Conservation (phyloP, 2,329 filamentous ascomycete species). For the Alternaria brassicae region DNA sequence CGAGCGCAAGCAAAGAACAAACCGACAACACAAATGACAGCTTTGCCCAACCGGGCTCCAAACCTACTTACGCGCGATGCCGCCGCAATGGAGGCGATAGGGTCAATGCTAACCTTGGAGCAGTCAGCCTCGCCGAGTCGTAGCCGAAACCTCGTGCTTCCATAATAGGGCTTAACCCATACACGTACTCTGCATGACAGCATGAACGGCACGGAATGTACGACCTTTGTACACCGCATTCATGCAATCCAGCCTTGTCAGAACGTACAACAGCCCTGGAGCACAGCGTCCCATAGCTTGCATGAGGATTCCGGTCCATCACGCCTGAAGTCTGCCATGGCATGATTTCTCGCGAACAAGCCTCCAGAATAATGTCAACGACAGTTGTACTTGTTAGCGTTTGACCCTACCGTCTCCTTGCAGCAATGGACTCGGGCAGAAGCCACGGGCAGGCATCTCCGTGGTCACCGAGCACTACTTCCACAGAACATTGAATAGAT, state of each 20-base stretch:
- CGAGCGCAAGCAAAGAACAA: neutral
- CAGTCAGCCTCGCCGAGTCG: slow-evolving; percentile 5
- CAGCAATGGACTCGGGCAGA: neutral
- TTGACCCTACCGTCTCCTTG: neutral
- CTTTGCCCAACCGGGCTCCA: neutral
- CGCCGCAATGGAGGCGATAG: neutral
- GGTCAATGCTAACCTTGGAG: neutral
- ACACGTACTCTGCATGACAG: slow-evolving; percentile 3
- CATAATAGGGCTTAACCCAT: slow-evolving; percentile 2
- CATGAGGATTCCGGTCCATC: neutral
- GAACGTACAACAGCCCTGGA: neutral
- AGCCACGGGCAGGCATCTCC: neutral
- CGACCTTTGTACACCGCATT: slow-evolving; percentile 1
- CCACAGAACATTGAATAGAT: neutral
- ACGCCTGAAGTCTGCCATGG: neutral
- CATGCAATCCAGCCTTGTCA: neutral
- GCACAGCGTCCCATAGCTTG: neutral
- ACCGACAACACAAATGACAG: neutral
- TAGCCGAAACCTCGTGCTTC: slow-evolving; percentile 3
- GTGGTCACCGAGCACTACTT: neutral
- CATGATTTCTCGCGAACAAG: neutral
- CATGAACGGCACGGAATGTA: slow-evolving; percentile 2
- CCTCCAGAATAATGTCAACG: neutral
- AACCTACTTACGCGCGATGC: neutral
- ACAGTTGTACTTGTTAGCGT: neutral